Percentiles rank a stretch among this genome's conserved stretches.
Conservation (phyloP, 1,284 basidiomycete genomes). For the Boletus semigastroideus region DNA sequence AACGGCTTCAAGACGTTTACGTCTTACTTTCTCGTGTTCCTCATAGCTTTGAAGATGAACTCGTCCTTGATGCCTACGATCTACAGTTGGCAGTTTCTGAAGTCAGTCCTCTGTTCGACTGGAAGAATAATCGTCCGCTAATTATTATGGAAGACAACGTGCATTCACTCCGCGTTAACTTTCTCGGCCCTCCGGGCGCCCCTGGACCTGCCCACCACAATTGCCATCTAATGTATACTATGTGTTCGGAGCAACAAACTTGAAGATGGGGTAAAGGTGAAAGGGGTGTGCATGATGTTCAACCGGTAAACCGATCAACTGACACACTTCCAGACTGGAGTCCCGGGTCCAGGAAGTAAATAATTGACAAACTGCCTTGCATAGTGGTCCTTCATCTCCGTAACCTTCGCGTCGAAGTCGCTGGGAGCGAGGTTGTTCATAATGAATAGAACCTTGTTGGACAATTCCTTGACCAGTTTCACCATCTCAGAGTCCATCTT, state of each 20-base stretch:
- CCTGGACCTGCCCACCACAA: too few species aligned
- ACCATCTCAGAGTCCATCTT: constrained; percentile 57
- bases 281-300: too few species aligned
- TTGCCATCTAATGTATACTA: too few species aligned
- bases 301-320: too few species aligned
- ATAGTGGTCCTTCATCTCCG: constrained; percentile 80
- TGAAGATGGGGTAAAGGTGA: too few species aligned
- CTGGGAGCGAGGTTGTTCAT: constrained; percentile 96
- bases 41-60: constrained; percentile 55
- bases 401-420: constrained; percentile 87
- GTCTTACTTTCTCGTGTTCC: constrained; percentile 43
- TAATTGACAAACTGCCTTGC: constrained; percentile 98
- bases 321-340: too few species aligned
- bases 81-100: constrained; percentile 63
- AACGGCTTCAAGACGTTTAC: constrained; percentile 64
- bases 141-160: constrained; percentile 2
- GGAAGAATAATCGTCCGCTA: not conserved
- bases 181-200: too few species aligned
- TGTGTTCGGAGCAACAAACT: too few species aligned
- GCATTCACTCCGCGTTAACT: too few species aligned
- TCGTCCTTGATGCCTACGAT: constrained; percentile 67
- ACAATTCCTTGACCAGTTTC: constrained; percentile 83
- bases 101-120: constrained; percentile 39
- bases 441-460: constrained; percentile 96
- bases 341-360: too few species aligned